These are phyloP conservation scores for Pseudogymnoascus sp. DNA, from an alignment of 2,329 filamentous ascomycete genomes.

Conservation along the genomic window DNA sequence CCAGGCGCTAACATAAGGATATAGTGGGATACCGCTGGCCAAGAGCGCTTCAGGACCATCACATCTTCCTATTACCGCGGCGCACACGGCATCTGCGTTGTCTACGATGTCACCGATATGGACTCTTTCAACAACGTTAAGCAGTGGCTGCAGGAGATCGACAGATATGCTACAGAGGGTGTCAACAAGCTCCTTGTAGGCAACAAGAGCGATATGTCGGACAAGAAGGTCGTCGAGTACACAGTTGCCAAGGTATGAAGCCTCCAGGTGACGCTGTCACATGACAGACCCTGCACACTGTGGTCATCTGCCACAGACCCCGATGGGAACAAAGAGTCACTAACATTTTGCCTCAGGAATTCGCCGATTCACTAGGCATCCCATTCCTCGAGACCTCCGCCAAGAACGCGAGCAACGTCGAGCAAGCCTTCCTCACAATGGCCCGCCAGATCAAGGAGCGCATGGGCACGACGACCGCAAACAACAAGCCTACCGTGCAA, in stretches of 20 bases:
- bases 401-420: conserved; percentile 99
- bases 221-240: conserved; percentile 99
- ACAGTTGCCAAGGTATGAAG: conserved; percentile 87
- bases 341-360: conserved; percentile 57
- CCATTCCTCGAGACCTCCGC: conserved; percentile 99
- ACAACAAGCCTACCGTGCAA: conserved; percentile 97
- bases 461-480: conserved; percentile 90
- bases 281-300: conserved; percentile 9
- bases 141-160: conserved; percentile 99
- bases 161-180: conserved; percentile 96
- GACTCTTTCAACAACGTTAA: conserved; percentile 99
- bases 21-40: conserved; percentile 97
- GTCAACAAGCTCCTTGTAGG: conserved; percentile 99
- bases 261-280: conserved; percentile 20
- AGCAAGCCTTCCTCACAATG: conserved; percentile 99
- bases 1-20: neutral
- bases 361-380: conserved; percentile 96
- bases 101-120: conserved; percentile 99
- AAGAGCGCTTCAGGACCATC: conserved; percentile 99
- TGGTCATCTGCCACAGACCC: conserved; percentile 7
- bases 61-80: conserved; percentile 99
- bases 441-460: conserved; percentile 99
- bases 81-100: conserved; percentile 97
- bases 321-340: neutral
- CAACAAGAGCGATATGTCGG: conserved; percentile 99